Base-by-base conservation (phyloP, 495 filamentous ascomycete species). In the Hypoxylon fragiforme region DNA sequence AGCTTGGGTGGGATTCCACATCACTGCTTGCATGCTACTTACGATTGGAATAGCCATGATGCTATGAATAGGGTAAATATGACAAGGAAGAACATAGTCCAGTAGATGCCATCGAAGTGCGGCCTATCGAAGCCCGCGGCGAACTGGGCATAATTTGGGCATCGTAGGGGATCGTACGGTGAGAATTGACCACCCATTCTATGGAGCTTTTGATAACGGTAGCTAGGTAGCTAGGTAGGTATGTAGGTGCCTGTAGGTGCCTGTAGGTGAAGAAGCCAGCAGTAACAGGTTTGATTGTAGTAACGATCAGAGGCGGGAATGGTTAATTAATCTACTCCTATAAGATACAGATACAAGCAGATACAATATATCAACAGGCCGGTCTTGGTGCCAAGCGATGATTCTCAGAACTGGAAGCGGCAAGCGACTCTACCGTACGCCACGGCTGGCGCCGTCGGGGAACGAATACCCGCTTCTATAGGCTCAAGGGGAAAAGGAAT, bases 51-150 rank as follows among this genome's bases (percentile, higher is more conserved):
- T 48, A 70, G 60, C 62, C 64, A 71, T 16, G 74, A 73, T 1
- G 74, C 43, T 8, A 65, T 39, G 30, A 76, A 72, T 1, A 78
- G 56, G 34, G 74, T 64, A 4, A 65, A 0, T 15, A 79, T 62
- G 31, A 75, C 70, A 0, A 64, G 15, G 14, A 66, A 52, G 41
- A 79, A 80, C 1, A 78, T 63, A 11, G 68, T 35, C 76, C 75
- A 79, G 62, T 77, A 80, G 34, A 77, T 68, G 15, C 62, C 57
- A 45, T 77, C 72, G 32, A 76, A 75, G n/a, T 72, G 60, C 21
- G 21, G 14, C 40, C 75, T 64, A 30, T 60, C 58, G 8, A 80
- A 63, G 38, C 69, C 53, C 2, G 69, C 47, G 11, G 74, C 70
- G 52, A 78, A 77, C 37, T 63, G 62, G 8, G 77, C 76, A 46